Evolutionary conservation across 1,284 basidiomycete species (phyloP).

Genomic region (Rhodofomes roseus): DNA sequence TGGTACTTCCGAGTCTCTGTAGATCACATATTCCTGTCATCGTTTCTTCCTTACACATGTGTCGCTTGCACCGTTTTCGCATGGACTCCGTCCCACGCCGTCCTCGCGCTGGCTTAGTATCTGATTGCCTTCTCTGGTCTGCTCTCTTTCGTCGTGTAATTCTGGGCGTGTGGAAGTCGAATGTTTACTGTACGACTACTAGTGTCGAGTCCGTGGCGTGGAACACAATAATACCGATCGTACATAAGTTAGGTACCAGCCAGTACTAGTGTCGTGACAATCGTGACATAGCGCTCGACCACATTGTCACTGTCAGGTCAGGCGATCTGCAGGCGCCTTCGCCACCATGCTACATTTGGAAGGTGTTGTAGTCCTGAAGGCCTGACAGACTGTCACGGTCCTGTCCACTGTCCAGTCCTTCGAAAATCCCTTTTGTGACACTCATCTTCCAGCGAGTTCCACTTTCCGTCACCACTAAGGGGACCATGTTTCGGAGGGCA

Average conservation of each 20-base stretch:
- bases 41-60: neutral
- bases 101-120: neutral
- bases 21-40: neutral
- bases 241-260: no score
- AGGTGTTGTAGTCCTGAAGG: neutral
- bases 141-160: neutral
- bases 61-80: neutral
- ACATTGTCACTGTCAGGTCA: neutral
- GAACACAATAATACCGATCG: neutral
- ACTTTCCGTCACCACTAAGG: no score
- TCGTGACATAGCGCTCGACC: neutral
- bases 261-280: neutral
- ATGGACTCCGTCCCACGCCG: neutral
- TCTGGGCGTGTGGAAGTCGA: neutral
- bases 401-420: no score
- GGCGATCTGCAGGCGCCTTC: neutral
- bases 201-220: neutral
- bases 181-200: neutral
- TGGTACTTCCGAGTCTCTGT: neutral
- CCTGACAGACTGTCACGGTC: neutral
- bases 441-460: no score
- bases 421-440: no score
- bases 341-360: neutral
- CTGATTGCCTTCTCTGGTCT: neutral
- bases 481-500: no score